Evolutionary conservation across 106 monocot genomes (phyloP).

Genomic region (Amphibolis antarctica): DNA sequence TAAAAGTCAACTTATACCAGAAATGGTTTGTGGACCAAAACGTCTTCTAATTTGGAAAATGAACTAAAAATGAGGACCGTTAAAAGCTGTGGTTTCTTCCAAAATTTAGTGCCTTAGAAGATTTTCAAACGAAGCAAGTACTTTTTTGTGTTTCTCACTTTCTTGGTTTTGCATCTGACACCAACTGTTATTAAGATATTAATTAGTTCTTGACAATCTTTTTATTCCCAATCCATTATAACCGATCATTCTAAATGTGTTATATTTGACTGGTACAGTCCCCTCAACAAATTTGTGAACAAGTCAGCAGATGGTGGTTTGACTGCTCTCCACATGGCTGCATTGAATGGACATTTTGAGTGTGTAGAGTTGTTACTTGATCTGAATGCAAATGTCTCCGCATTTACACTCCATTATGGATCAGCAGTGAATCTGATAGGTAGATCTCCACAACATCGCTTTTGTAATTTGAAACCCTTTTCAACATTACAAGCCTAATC

Average conservation of each 20-base stretch:
- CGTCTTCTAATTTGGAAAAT: too few species aligned
- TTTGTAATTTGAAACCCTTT: background rate
- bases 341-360: slow-evolving; percentile 66
- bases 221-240: too few species aligned
- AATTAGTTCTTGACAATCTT: too few species aligned
- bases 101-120: too few species aligned
- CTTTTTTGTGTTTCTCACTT: too few species aligned
- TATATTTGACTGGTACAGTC: slow-evolving; percentile 21
- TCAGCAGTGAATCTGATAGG: slow-evolving; percentile 71
- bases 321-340: slow-evolving; percentile 87
- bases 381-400: slow-evolving; percentile 56
- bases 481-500: background rate
- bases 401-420: slow-evolving; percentile 81
- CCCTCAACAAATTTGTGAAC: slow-evolving; percentile 52
- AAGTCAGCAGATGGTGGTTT: slow-evolving; percentile 87
- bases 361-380: slow-evolving; percentile 87
- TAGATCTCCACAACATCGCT: slow-evolving; percentile 5
- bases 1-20: too few species aligned
- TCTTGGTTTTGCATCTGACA: too few species aligned
- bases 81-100: too few species aligned
- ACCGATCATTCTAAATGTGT: background rate
- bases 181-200: too few species aligned
- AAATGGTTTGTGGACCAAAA: too few species aligned
- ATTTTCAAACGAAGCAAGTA: too few species aligned
- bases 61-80: too few species aligned